Base-by-base conservation (phyloP, 2,329 filamentous ascomycete species). In the Xylaria hypoxylon region DNA sequence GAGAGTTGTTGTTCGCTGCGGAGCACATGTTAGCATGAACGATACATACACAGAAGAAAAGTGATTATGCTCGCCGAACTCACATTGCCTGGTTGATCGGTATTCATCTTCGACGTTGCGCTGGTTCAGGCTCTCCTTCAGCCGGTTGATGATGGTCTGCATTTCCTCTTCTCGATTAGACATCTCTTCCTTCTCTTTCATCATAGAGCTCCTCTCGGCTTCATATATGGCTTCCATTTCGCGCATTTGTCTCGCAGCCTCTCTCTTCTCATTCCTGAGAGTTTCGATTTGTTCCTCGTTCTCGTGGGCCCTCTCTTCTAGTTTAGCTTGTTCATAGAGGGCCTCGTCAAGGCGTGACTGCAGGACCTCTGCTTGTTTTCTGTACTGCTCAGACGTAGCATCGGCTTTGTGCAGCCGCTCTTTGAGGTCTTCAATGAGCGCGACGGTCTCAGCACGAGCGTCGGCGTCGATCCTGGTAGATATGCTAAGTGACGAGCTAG, bases 151-250 rank as follows among this genome's bases (percentile, higher is more conserved):
- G 61, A 95, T 91, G 64, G 88, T 85, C 79, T 97, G 93, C 86
- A 98, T 90, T 79, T 97, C 94, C 76, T 97, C 94, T 77, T 97
- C 94, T 64, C 90, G 87, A 72, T 90, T 91, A 61, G 87, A 85
- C 80, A 94, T 91, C 73, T 96, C 93, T 71, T 97, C 94, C 82
- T 96, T 96, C 79, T 98, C 95, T 80, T 94, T 93, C 76, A 93
- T 89, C 81, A 95, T 92, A 61, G 92, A 89, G 75, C 90, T 92
- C 69, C 93, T 89, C 80, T 99, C 96, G 50, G 92, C 89, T 79
- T 98, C 95, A 78, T 97, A 96, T 70, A 96, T 94, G 70, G 90
- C 89, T 79, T 97, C 94, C 82, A 97, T 90, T 78, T 99, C 96
- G 70, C 95, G 89, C 76, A 93, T 92, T 79, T 96, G 91, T 70